These are phyloP conservation scores for Cercospora nicotianae DNA, from an alignment of 2,329 filamentous ascomycete genomes.

Conservation along the genomic window DNA sequence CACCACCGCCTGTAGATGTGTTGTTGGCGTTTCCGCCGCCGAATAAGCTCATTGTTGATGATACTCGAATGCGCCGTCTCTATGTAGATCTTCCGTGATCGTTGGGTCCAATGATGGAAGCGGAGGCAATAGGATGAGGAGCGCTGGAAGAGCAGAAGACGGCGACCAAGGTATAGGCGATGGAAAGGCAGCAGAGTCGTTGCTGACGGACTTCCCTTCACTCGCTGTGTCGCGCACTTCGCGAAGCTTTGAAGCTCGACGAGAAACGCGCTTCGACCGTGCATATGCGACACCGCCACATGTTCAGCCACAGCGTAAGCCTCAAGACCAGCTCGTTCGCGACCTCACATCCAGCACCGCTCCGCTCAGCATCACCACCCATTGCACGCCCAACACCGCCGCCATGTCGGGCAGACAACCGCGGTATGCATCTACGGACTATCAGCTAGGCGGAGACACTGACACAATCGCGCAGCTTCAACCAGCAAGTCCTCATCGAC, in stretches of 20 bases:
- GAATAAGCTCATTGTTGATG: constrained; percentile 31
- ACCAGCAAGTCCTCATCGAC: constrained; percentile 89
- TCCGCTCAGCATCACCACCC: not conserved
- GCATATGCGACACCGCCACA: not conserved
- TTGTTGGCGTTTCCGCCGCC: constrained; percentile 16
- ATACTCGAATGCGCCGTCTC: constrained; percentile 3
- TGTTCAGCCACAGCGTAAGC: not conserved
- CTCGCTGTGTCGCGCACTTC: constrained; percentile 5
- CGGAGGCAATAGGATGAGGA: not conserved
- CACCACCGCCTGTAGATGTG: constrained; percentile 2
- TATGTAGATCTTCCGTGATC: not conserved
- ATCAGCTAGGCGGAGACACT: constrained; percentile 13
- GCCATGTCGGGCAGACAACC: constrained; percentile 63
- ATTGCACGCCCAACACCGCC: constrained; percentile 32
- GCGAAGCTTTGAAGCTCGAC: constrained; percentile 5
- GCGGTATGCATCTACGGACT: constrained; percentile 47
- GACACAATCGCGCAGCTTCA: constrained; percentile 69
- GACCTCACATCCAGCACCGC: not conserved
- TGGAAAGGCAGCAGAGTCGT: not conserved
- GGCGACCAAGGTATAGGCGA: constrained; percentile 2
- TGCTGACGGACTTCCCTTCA: not conserved
- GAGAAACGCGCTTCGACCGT: constrained; percentile 1
- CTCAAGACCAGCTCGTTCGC: constrained; percentile 2
- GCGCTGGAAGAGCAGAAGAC: not conserved
- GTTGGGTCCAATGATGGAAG: not conserved